Conservation (phyloP, 805 yeast species). For the Cyberlindnera maritima region DNA sequence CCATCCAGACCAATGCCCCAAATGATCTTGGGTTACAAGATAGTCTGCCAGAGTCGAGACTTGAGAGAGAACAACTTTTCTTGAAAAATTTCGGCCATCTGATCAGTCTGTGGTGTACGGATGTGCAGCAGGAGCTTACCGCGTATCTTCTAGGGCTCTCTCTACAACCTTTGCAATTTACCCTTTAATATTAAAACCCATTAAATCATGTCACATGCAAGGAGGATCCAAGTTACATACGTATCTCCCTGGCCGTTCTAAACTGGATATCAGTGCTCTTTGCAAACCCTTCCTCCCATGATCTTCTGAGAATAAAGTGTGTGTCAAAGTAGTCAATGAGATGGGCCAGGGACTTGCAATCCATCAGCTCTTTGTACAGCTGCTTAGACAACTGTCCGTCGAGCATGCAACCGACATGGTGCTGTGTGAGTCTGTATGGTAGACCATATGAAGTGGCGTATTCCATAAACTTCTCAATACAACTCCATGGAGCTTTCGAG, state of each 20-base stretch:
- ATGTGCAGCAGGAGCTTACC: background rate
- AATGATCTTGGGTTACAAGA: too few relatives aligned
- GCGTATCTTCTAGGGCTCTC: background rate
- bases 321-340: slow-evolving; percentile 81
- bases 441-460: slow-evolving; percentile 76
- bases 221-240: slow-evolving; percentile 24
- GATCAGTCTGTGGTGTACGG: slow-evolving; percentile 5
- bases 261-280: slow-evolving; percentile 43
- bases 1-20: too few relatives aligned
- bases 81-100: background rate
- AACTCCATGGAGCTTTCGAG: slow-evolving; percentile 82
- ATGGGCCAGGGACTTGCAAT: slow-evolving; percentile 52
- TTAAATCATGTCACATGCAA: too few relatives aligned
- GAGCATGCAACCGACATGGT: slow-evolving; percentile 87
- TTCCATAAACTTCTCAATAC: slow-evolving; percentile 81
- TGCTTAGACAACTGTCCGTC: slow-evolving; percentile 48
- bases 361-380: slow-evolving; percentile 62
- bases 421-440: slow-evolving; percentile 81
- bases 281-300: slow-evolving; percentile 71
- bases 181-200: too few relatives aligned
- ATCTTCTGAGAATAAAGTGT: slow-evolving; percentile 62
- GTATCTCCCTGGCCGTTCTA: slow-evolving; percentile 29
- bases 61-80: background rate
- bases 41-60: too few relatives aligned
- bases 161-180: background rate